Evolutionary conservation across 345 rosid species (phyloP), one percentile per base, ranked within the genome.

Genomic region (Kernera saxatilis): DNA sequence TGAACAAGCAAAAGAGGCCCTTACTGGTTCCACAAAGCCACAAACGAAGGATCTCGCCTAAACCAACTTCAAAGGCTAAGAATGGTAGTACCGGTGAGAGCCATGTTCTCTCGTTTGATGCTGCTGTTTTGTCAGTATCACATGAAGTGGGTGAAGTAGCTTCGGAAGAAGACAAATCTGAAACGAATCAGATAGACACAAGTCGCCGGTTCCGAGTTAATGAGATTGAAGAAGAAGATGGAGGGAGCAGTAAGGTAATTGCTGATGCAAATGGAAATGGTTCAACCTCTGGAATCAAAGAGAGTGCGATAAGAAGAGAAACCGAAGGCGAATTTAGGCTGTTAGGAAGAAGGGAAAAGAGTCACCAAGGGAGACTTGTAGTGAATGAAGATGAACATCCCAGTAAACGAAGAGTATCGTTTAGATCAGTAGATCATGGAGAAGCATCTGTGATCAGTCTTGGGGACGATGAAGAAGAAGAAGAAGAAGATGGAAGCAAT

Each of bases 311-410:
- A 77, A 87, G 93, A 80, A 87, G 99, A 78, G 99, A 94, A 82
- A 94, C 99, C 0, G 99, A 94, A 85, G 99, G 98, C n/a, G 97
- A 90, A 45, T 94, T 94, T 77, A 81, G 99, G 82, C 77, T 94
- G 81, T 58, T 94, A 83, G 96, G 97, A 62, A 81, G 96, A 71
- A 88, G 96, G 71, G 92, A 88, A 72, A 87, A 87, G 79, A 86
- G 72, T 63, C 84, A 84, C 72, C 70, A 77, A 69, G 86, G 93
- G 70, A 84, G 96, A 72, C 81, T 85, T 75, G 79, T 91, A 26
- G 90, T 87, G 50, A 69, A 84, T 77, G 99, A 91, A 71, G 97
- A 83, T 66, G 97, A 91, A 32, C 88, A 84, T 74, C 84, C 92
- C 2, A 91, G 92, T 82, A 79, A 84, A 75, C 86, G 89, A 81